Conservation (phyloP, 352 stramenopile species). For the Pythium chondricola region DNA sequence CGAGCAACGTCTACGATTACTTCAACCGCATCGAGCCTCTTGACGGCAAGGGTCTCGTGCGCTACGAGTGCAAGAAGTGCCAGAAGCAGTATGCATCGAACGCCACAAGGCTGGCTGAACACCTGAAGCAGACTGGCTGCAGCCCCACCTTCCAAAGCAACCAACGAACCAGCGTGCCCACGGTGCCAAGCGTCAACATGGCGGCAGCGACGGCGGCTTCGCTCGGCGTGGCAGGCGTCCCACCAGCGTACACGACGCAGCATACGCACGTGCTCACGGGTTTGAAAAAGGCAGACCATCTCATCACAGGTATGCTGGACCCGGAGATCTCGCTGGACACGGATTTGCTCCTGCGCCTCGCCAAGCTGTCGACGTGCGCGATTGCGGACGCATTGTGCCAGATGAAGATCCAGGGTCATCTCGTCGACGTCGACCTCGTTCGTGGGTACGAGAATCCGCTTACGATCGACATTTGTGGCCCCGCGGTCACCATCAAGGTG, state of each 20-base stretch:
- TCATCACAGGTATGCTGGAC: slow-evolving; percentile 64
- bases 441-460: slow-evolving; percentile 51
- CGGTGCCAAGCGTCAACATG: slow-evolving; percentile 16
- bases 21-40: slow-evolving; percentile 67
- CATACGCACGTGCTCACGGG: slow-evolving; percentile 28
- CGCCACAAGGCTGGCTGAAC: slow-evolving; percentile 71
- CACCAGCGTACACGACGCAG: slow-evolving; percentile 25
- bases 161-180: slow-evolving; percentile 33
- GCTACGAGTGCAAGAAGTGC: slow-evolving; percentile 86
- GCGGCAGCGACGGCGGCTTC: slow-evolving; percentile 15
- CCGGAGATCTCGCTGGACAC: slow-evolving; percentile 53
- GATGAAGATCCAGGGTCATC: slow-evolving; percentile 71
- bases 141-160: slow-evolving; percentile 76
- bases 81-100: slow-evolving; percentile 85
- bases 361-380: slow-evolving; percentile 73
- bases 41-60: slow-evolving; percentile 65
- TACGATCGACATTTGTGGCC: slow-evolving; percentile 65
- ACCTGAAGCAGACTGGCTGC: slow-evolving; percentile 68
- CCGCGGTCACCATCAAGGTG: slow-evolving; percentile 69
- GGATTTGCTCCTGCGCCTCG: slow-evolving; percentile 57
- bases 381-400: slow-evolving; percentile 75
- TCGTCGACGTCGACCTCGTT: slow-evolving; percentile 70
- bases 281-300: slow-evolving; percentile 46
- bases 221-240: slow-evolving; percentile 22
- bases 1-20: slow-evolving; percentile 85